phyloP scores from a whole-genome alignment of 768 basidiomycete genomes.

The Russula compacta region DNA sequence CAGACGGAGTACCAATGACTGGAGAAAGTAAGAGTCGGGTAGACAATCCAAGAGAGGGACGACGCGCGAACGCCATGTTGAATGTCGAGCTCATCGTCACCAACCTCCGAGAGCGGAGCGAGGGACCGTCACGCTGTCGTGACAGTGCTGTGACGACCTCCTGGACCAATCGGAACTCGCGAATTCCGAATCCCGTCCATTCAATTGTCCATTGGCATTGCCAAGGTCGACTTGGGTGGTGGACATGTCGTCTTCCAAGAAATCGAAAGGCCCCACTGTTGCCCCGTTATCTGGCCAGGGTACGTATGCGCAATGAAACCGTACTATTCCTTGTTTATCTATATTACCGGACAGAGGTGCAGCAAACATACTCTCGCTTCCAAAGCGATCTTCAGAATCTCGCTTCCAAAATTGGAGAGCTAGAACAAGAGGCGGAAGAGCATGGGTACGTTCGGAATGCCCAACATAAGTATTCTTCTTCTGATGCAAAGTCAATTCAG shows the following conservation, averaged over 20 bases:
- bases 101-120: neutral
- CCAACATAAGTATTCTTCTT: neutral
- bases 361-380: conserved; percentile 69
- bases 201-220: neutral
- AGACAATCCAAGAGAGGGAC: conserved; percentile 44
- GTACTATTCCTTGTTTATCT: neutral
- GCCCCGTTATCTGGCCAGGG: conserved; percentile 66
- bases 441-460: conserved; percentile 56
- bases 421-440: conserved; percentile 94
- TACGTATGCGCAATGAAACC: conserved; percentile 31
- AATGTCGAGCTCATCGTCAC: conserved; percentile 34
- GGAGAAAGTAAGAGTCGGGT: conserved; percentile 33
- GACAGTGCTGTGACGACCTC: conserved; percentile 21
- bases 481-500: conserved; percentile 33
- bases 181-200: conserved; percentile 25
- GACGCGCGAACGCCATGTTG: conserved; percentile 52
- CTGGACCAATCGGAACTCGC: conserved; percentile 39
- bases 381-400: conserved; percentile 88
- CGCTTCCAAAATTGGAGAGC: conserved; percentile 89
- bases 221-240: too few relatives aligned
- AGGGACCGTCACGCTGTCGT: conserved; percentile 3
- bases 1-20: conserved; percentile 23
- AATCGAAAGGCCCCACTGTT: conserved; percentile 43
- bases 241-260: conserved; percentile 49
- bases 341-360: conserved; percentile 58